phyloP scores from a whole-genome alignment of 306 rosid species.

The Delonix regia region DNA sequence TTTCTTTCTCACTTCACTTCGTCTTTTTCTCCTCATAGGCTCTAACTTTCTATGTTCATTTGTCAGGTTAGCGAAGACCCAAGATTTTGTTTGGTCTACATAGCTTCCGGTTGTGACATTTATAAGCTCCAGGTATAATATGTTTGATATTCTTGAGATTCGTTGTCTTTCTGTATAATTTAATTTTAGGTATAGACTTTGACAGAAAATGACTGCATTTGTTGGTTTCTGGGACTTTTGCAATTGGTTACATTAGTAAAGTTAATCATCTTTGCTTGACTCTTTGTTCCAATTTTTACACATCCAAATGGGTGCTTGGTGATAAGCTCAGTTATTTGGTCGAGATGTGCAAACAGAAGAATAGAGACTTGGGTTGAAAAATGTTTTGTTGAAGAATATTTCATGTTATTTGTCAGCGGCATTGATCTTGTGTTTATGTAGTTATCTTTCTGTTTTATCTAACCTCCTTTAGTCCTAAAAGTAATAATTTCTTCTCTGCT shows the following conservation, averaged over 20 bases:
- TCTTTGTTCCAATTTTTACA: neutral
- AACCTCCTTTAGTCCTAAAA: slow-evolving; percentile 2
- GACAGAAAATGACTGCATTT: neutral
- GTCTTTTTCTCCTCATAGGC: neutral
- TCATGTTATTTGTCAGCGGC: slow-evolving; percentile 9
- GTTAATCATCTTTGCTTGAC: neutral
- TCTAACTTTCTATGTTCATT: neutral
- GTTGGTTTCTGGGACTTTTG: neutral
- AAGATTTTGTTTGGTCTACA: slow-evolving; percentile 58
- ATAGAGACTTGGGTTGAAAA: slow-evolving; percentile 13
- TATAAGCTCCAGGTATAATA: slow-evolving; percentile 66
- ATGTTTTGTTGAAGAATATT: slow-evolving; percentile 12
- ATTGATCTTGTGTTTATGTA: slow-evolving; percentile 12
- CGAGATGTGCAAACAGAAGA: neutral
- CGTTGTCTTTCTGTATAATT: too few relatives aligned
- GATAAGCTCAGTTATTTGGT: neutral
- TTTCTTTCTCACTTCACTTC: neutral
- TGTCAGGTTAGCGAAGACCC: slow-evolving; percentile 53
- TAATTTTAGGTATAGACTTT: neutral
- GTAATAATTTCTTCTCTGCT: slow-evolving; percentile 15
- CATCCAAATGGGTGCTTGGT: neutral
- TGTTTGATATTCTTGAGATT: neutral
- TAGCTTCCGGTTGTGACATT: slow-evolving; percentile 78
- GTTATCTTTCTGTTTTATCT: slow-evolving; percentile 1
- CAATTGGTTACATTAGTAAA: neutral